Conservation (phyloP, 2,329 filamentous ascomycete genomes). For the Hansfordia pulvinata region DNA sequence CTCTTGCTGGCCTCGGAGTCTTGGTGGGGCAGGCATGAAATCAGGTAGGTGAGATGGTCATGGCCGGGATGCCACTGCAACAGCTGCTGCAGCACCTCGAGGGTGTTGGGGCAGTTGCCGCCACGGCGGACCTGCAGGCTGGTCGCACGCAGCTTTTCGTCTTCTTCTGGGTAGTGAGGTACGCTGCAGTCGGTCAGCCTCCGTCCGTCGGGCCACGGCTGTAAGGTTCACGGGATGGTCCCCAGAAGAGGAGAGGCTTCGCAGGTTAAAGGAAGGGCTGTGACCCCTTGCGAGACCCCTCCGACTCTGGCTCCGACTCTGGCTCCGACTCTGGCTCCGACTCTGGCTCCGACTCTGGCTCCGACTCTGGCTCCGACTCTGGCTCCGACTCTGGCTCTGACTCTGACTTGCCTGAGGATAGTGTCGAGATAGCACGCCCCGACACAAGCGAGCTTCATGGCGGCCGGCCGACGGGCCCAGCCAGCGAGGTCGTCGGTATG, state of each 20-base stretch:
- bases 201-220: too few relatives aligned
- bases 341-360: too few relatives aligned
- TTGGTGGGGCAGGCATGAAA: slow-evolving; percentile 39
- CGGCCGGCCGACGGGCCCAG: too few relatives aligned
- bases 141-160: slow-evolving; percentile 58
- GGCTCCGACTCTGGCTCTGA: too few relatives aligned
- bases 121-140: slow-evolving; percentile 46
- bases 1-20: slow-evolving; percentile 34
- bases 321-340: too few relatives aligned
- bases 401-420: slow-evolving; percentile 48
- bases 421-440: slow-evolving; percentile 62
- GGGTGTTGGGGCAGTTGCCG: slow-evolving; percentile 59
- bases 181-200: slow-evolving; percentile 28
- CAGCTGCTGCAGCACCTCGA: slow-evolving; percentile 58
- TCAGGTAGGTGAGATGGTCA: slow-evolving; percentile 24
- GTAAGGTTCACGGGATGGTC: slow-evolving; percentile 6
- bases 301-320: too few relatives aligned
- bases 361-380: too few relatives aligned
- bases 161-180: slow-evolving; percentile 53
- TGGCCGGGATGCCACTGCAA: slow-evolving; percentile 14
- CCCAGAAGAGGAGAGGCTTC: slow-evolving; percentile 4
- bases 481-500: too few relatives aligned
- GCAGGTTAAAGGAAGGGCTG: background rate
- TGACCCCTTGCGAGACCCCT: too few relatives aligned
- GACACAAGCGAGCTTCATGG: slow-evolving; percentile 48